Percentiles rank a stretch among this genome's conserved stretches.
These are phyloP conservation scores for Rhizophagus clarus DNA, from an alignment of 192 early-diverging fungal genomes.

Conservation along the genomic window DNA sequence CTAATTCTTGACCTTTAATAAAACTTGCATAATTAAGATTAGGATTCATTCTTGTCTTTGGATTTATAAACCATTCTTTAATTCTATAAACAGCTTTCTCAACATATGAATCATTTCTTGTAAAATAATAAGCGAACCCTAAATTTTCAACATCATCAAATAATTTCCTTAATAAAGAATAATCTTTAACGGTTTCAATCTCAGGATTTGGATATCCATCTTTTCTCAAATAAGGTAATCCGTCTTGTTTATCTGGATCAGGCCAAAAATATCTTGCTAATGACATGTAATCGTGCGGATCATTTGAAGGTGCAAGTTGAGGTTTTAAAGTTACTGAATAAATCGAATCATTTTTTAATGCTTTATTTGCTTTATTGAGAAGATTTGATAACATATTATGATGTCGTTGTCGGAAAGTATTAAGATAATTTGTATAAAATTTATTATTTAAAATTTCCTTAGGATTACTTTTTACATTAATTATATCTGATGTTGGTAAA, in stretches of 20 bases:
- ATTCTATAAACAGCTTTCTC: constrained; percentile 42
- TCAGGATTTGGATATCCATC: constrained; percentile 61
- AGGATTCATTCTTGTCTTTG: constrained; percentile 61
- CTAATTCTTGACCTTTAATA: constrained; percentile 43
- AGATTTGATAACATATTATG: not conserved
- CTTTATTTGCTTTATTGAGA: constrained; percentile 29
- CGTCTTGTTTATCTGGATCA: constrained; percentile 32
- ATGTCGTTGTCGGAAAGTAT: not conserved
- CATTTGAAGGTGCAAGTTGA: constrained; percentile 45
- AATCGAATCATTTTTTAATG: constrained; percentile 38
- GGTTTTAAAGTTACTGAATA: constrained; percentile 57
- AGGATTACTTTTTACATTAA: not conserved
- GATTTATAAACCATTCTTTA: constrained; percentile 59
- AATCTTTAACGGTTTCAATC: constrained; percentile 46
- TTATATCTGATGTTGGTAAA: too few species aligned
- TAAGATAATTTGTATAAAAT: not conserved
- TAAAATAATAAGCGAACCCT: constrained; percentile 58
- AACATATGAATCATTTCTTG: constrained; percentile 48
- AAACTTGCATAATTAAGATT: constrained; percentile 57
- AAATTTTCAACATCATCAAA: constrained; percentile 46
- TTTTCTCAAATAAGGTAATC: constrained; percentile 52
- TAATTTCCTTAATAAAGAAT: constrained; percentile 42
- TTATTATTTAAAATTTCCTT: not conserved
- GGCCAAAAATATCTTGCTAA: constrained; percentile 65
- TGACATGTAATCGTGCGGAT: constrained; percentile 62